phyloP scores from a whole-genome alignment of 2,329 filamentous ascomycete species.

The Cladosporium velox region DNA sequence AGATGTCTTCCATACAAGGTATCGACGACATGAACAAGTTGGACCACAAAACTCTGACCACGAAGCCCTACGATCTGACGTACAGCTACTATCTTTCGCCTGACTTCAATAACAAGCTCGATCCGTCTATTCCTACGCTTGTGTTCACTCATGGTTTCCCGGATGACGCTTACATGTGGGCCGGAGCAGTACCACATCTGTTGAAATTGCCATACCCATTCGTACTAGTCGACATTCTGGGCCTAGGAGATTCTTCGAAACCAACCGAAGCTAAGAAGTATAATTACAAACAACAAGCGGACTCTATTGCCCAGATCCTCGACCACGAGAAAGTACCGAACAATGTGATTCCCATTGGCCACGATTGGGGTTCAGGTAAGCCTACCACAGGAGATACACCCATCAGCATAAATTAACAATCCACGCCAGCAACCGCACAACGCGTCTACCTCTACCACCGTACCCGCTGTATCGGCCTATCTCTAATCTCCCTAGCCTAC shows the following conservation, averaged over 20 bases:
- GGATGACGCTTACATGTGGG: slow-evolving; percentile 52
- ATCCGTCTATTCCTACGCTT: slow-evolving; percentile 37
- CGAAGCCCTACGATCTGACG: slow-evolving; percentile 31
- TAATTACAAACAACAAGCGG: slow-evolving; percentile 39
- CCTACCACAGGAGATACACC: background rate
- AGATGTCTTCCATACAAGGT: slow-evolving; percentile 17
- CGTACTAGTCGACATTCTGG: slow-evolving; percentile 44
- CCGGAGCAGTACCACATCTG: slow-evolving; percentile 34
- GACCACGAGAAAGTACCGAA: slow-evolving; percentile 38
- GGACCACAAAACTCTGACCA: slow-evolving; percentile 30
- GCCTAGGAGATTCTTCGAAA: slow-evolving; percentile 42
- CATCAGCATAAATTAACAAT: background rate
- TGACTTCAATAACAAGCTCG: slow-evolving; percentile 28
- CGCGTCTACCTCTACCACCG: slow-evolving; percentile 48
- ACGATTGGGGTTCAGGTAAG: slow-evolving; percentile 44
- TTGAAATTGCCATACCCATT: slow-evolving; percentile 34
- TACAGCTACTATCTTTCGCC: slow-evolving; percentile 36
- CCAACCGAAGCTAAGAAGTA: slow-evolving; percentile 42
- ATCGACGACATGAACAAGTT: slow-evolving; percentile 30
- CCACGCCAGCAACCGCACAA: slow-evolving; percentile 35
- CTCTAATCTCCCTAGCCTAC: slow-evolving; percentile 49
- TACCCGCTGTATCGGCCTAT: slow-evolving; percentile 44
- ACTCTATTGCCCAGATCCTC: slow-evolving; percentile 45
- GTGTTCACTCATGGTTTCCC: slow-evolving; percentile 55
- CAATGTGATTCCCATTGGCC: slow-evolving; percentile 44